These are phyloP conservation scores for Suillus subluteus DNA, from an alignment of 768 basidiomycete genomes.

Conservation along the genomic window DNA sequence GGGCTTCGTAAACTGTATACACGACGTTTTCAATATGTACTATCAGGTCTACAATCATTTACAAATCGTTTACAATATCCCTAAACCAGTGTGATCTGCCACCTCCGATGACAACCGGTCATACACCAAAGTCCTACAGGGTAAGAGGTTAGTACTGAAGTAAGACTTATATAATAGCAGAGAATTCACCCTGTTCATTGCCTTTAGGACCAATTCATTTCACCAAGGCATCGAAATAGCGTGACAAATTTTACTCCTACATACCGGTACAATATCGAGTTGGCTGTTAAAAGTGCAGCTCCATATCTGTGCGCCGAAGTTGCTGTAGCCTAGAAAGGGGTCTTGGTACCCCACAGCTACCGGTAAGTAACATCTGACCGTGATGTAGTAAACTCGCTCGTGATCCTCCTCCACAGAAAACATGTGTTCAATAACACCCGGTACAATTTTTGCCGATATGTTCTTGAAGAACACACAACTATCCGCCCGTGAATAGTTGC, in stretches of 20 bases:
- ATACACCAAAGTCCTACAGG: too few relatives aligned
- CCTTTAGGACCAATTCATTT: not conserved
- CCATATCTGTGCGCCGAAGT: slow-evolving; percentile 15
- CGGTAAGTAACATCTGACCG: slow-evolving; percentile 8
- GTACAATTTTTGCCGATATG: too few relatives aligned
- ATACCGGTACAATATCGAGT: slow-evolving; percentile 7
- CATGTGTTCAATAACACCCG: too few relatives aligned
- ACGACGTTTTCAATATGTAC: too few relatives aligned
- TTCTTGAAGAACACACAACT: too few relatives aligned
- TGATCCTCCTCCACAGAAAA: not conserved
- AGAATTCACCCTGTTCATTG: slow-evolving; percentile 12
- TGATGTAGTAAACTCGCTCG: not conserved
- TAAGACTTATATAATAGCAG: not conserved
- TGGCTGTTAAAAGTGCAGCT: not conserved
- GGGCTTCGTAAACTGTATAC: too few relatives aligned
- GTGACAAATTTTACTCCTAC: slow-evolving; percentile 4
- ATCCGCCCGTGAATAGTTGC: too few relatives aligned
- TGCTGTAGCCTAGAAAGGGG: slow-evolving; percentile 12
- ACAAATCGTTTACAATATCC: too few relatives aligned
- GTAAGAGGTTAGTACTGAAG: too few relatives aligned
- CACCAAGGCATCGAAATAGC: slow-evolving; percentile 13
- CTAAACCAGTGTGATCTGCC: too few relatives aligned
- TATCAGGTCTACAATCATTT: too few relatives aligned
- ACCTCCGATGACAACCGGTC: too few relatives aligned
- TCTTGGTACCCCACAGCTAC: slow-evolving; percentile 4